Evolutionary conservation across 2,329 filamentous ascomycete genomes (phyloP).

Genomic region (Botrytis byssoidea): DNA sequence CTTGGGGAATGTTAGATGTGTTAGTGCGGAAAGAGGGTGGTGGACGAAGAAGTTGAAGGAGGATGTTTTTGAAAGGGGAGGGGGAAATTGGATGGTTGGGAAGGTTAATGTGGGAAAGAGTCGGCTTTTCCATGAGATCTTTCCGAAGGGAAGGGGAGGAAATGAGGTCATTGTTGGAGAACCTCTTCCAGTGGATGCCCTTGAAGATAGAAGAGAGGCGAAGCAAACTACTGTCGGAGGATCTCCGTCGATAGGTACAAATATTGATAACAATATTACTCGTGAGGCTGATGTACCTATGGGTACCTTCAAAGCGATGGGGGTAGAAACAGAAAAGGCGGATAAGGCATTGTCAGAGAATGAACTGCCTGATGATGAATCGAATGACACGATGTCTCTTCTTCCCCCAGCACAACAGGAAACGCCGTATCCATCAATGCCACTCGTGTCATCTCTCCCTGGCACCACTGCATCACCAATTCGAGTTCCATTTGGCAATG

Average conservation of each 20-base stretch:
- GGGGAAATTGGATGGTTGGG: constrained; percentile 93
- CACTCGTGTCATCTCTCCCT: constrained; percentile 79
- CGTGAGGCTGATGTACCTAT: background rate
- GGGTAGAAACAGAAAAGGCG: constrained; percentile 24
- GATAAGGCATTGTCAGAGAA: constrained; percentile 21
- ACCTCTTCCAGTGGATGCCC: background rate
- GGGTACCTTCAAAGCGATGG: background rate
- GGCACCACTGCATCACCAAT: constrained; percentile 96
- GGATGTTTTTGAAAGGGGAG: constrained; percentile 78
- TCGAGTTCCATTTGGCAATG: constrained; percentile 81
- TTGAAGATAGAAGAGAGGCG: background rate
- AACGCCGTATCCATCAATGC: constrained; percentile 77
- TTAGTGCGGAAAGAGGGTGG: constrained; percentile 84
- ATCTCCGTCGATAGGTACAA: background rate
- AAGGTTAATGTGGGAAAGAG: constrained; percentile 98
- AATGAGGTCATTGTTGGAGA: constrained; percentile 16
- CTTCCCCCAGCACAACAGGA: constrained; percentile 75
- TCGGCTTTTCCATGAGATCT: constrained; percentile 85
- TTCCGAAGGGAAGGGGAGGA: constrained; percentile 62
- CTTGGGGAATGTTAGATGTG: constrained; percentile 82
- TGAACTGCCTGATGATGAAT: constrained; percentile 15
- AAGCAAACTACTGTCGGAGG: background rate
- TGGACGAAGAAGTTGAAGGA: constrained; percentile 87
- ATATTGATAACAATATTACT: background rate
- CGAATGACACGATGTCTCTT: constrained; percentile 46